A percentile compares a stretch with the other conserved stretches of the same genome.
Evolutionary conservation across 2,329 filamentous ascomycete genomes (phyloP).

Genomic region (Nectriaceae sp.): DNA sequence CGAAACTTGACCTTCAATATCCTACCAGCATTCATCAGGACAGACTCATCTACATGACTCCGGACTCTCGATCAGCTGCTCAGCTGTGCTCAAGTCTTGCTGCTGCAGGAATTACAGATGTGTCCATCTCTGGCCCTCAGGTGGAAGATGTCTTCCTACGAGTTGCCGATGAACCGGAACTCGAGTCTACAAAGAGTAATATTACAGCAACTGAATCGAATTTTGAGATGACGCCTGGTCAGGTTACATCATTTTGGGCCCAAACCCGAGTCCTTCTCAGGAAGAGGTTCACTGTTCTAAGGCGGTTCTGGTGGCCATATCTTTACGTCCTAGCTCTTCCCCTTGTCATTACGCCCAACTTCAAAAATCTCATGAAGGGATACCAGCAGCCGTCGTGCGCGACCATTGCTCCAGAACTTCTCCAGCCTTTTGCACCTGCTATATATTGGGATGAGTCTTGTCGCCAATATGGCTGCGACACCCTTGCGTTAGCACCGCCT

Average conservation of each 20-base stretch:
- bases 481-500: constrained; percentile 13
- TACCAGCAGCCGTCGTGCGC: constrained; percentile 52
- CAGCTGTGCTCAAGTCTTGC: constrained; percentile 43
- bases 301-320: constrained; percentile 75
- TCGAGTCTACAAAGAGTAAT: constrained; percentile 1
- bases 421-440: background rate
- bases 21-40: constrained; percentile 54
- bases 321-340: constrained; percentile 73
- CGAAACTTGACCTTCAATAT: constrained; percentile 32
- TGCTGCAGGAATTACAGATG: constrained; percentile 45
- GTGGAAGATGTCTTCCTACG: constrained; percentile 37
- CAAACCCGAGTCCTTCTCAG: constrained; percentile 72
- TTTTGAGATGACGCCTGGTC: constrained; percentile 11
- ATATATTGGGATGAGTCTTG: constrained; percentile 40
- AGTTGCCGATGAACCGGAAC: constrained; percentile 23
- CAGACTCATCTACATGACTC: constrained; percentile 57
- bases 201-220: background rate
- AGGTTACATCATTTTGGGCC: constrained; percentile 15
- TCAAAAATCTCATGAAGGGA: constrained; percentile 67
- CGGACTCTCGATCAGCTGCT: constrained; percentile 30
- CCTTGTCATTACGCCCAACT: constrained; percentile 70
- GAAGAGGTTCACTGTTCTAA: constrained; percentile 73
- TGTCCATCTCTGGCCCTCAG: constrained; percentile 32
- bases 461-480: constrained; percentile 30
- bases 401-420: constrained; percentile 19